phyloP scores from a whole-genome alignment of 169 alveolate genomes.

The Cryptosporidium tyzzeri region DNA sequence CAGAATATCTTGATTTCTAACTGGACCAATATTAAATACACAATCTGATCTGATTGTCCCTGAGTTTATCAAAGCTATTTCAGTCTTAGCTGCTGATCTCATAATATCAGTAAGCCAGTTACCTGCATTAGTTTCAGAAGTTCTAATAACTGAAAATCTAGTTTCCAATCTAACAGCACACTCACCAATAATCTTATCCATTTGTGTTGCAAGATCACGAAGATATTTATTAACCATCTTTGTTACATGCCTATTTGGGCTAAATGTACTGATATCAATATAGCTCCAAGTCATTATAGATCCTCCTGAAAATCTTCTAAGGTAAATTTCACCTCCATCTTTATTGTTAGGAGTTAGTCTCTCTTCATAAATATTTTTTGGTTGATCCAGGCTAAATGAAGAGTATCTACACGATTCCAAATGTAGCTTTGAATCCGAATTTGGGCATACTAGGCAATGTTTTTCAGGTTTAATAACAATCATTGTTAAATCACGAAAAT shows the following conservation, averaged over 20 bases:
- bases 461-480: conserved; percentile 80
- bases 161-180: conserved; percentile 86
- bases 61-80: conserved; percentile 86
- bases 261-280: conserved; percentile 75
- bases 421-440: conserved; percentile 34
- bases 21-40: conserved; percentile 83
- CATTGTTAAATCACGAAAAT: conserved; percentile 86
- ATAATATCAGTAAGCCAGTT: conserved; percentile 88
- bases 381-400: neutral
- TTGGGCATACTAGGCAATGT: conserved; percentile 58
- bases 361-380: neutral
- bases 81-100: conserved; percentile 83
- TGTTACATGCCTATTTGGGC: conserved; percentile 79
- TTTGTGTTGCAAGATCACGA: conserved; percentile 78
- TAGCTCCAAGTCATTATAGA: conserved; percentile 81
- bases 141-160: conserved; percentile 84
- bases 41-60: conserved; percentile 91
- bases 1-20: conserved; percentile 81
- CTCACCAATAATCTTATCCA: conserved; percentile 83
- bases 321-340: conserved; percentile 69
- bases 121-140: conserved; percentile 86
- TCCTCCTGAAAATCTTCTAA: conserved; percentile 79
- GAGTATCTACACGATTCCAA: conserved; percentile 16
- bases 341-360: conserved; percentile 45
- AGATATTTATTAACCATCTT: conserved; percentile 79